Conservation (phyloP, 768 basidiomycete genomes). For the button mushroom (Agaricus bisporus) region DNA sequence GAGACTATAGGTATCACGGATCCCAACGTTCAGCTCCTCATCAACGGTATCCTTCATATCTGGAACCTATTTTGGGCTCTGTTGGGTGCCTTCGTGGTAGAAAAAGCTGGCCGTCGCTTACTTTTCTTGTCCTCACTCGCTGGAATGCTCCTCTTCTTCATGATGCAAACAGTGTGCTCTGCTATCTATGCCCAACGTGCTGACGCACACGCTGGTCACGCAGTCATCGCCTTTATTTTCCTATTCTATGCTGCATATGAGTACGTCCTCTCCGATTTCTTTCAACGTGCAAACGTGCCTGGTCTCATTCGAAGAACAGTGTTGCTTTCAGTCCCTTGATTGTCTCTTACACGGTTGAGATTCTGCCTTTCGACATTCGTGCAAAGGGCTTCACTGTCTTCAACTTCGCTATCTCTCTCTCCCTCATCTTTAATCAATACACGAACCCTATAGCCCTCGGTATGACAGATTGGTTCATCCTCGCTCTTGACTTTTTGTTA, state of each 20-base stretch:
- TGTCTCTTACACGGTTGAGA: conserved; percentile 84
- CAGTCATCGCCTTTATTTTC: conserved; percentile 82
- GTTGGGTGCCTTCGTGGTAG: conserved; percentile 33
- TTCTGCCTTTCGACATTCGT: conserved; percentile 75
- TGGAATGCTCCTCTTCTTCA: conserved; percentile 64
- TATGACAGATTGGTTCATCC: conserved; percentile 10
- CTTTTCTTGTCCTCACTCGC: conserved; percentile 56
- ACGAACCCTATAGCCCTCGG: conserved; percentile 76
- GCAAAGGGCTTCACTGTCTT: conserved; percentile 84
- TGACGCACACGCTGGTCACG: conserved; percentile 44
- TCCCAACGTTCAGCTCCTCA: conserved; percentile 61
- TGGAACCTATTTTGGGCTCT: conserved; percentile 58
- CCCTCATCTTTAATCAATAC: conserved; percentile 88
- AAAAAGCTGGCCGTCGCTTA: conserved; percentile 62
- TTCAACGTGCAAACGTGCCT: neutral
- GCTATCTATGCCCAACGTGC: conserved; percentile 44
- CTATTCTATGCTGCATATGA: conserved; percentile 77
- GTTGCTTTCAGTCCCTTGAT: conserved; percentile 84
- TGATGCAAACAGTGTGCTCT: conserved; percentile 61
- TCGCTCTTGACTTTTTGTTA: neutral
- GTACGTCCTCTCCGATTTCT: conserved; percentile 27
- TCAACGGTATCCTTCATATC: conserved; percentile 82
- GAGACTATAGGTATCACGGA: conserved; percentile 59
- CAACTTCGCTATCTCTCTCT: conserved; percentile 69
- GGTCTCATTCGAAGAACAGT: conserved; percentile 21